These are phyloP conservation scores for Pseudogymnoascus sp. DNA, from an alignment of 2,329 filamentous ascomycete genomes.

Conservation along the genomic window DNA sequence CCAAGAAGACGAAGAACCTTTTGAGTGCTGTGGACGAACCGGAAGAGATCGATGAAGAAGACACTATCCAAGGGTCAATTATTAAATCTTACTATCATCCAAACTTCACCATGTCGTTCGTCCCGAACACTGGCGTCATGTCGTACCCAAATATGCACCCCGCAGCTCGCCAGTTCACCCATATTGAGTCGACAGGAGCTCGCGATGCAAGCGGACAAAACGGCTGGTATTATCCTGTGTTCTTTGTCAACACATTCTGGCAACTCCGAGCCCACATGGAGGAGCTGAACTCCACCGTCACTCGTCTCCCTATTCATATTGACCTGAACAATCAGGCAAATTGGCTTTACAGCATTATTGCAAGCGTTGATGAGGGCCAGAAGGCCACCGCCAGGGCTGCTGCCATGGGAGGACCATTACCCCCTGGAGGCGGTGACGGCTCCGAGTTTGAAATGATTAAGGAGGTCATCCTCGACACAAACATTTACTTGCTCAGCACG, in stretches of 20 bases:
- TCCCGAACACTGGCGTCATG: slow-evolving; percentile 68
- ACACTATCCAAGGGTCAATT: slow-evolving; percentile 51
- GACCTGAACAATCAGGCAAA: slow-evolving; percentile 70
- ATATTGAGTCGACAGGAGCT: slow-evolving; percentile 69
- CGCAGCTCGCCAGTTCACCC: slow-evolving; percentile 67
- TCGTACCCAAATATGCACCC: slow-evolving; percentile 60
- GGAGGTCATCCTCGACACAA: slow-evolving; percentile 87
- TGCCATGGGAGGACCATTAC: slow-evolving; percentile 45
- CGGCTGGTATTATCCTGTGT: slow-evolving; percentile 84
- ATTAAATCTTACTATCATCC: slow-evolving; percentile 88
- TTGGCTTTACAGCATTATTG: slow-evolving; percentile 85
- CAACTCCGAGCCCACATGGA: slow-evolving; percentile 88
- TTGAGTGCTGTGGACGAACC: slow-evolving; percentile 46
- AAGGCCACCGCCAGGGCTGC: slow-evolving; percentile 74
- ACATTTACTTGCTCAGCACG: slow-evolving; percentile 78
- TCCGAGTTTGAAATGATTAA: slow-evolving; percentile 96
- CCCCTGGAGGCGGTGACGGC: slow-evolving; percentile 75
- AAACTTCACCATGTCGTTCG: slow-evolving; percentile 81
- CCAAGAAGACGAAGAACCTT: slow-evolving; percentile 77
- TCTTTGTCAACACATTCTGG: slow-evolving; percentile 97
- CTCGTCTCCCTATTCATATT: slow-evolving; percentile 70
- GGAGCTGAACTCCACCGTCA: slow-evolving; percentile 81
- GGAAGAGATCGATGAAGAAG: slow-evolving; percentile 41
- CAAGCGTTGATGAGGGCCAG: slow-evolving; percentile 77
- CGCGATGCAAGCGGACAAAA: slow-evolving; percentile 79